Evolutionary conservation across 2,329 filamentous ascomycete species (phyloP).

Genomic region (Phialophora expanda): DNA sequence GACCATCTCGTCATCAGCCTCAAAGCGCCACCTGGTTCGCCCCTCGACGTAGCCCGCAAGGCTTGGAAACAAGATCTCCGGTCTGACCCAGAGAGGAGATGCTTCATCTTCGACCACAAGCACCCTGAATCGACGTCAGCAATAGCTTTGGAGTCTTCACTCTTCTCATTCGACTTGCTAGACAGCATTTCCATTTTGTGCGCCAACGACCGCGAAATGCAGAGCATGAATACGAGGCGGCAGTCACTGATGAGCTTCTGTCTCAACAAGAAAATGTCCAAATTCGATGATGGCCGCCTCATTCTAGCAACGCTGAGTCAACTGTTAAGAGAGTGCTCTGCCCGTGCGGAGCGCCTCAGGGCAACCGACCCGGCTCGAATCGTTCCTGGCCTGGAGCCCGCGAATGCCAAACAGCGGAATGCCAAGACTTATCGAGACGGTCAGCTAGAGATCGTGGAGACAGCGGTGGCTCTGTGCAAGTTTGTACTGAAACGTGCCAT

Average conservation of each 20-base stretch:
- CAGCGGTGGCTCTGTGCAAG: constrained; percentile 48
- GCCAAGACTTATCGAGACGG: constrained; percentile 51
- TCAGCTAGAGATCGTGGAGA: constrained; percentile 48
- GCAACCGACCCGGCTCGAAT: constrained; percentile 34
- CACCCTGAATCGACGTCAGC: constrained; percentile 49
- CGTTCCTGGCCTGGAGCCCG: constrained; percentile 37
- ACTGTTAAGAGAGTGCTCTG: constrained; percentile 49
- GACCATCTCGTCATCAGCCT: constrained; percentile 53
- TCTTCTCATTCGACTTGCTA: constrained; percentile 52
- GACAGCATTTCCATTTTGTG: constrained; percentile 50
- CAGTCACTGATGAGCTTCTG: constrained; percentile 37
- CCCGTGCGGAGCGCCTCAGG: constrained; percentile 48
- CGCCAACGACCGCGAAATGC: constrained; percentile 50
- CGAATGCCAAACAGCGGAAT: constrained; percentile 49
- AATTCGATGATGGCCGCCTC: constrained; percentile 43
- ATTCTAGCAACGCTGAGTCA: constrained; percentile 50
- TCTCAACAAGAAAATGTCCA: constrained; percentile 23
- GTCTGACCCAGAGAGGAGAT: constrained; percentile 46
- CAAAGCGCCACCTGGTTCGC: constrained; percentile 48
- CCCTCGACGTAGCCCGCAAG: constrained; percentile 45
- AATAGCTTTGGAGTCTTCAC: constrained; percentile 46
- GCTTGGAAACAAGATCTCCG: constrained; percentile 41
- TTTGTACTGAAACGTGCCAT: constrained; percentile 48
- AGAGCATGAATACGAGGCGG: constrained; percentile 36
- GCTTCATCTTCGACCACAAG: constrained; percentile 53